phyloP scores from a whole-genome alignment of 2,329 filamentous ascomycete species.

The Xylariomycetidae sp. region DNA sequence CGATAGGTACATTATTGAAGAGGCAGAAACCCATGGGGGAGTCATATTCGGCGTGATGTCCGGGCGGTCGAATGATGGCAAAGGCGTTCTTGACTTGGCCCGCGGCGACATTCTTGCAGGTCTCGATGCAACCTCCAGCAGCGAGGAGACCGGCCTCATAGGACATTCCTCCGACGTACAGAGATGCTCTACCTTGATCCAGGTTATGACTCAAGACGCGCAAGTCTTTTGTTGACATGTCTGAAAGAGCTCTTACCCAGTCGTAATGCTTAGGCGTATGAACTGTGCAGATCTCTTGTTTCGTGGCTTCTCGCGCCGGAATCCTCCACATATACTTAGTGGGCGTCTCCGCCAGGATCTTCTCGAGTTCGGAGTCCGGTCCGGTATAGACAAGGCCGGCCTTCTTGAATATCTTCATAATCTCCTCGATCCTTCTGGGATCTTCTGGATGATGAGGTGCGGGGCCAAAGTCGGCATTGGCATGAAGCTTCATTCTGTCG shows the following conservation, averaged over 20 bases:
- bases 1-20: conserved; percentile 96
- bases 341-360: conserved; percentile 48
- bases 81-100: conserved; percentile 90
- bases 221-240: conserved; percentile 58
- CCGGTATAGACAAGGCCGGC: conserved; percentile 70
- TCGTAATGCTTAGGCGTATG: conserved; percentile 74
- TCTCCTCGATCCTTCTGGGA: conserved; percentile 84
- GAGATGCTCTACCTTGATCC: conserved; percentile 65
- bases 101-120: conserved; percentile 82
- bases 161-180: conserved; percentile 80
- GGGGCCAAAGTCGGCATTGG: conserved; percentile 71
- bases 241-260: conserved; percentile 63
- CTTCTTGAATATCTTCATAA: conserved; percentile 82
- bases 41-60: conserved; percentile 88
- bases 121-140: conserved; percentile 91
- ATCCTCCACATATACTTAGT: conserved; percentile 72
- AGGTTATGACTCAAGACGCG: conserved; percentile 58
- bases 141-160: conserved; percentile 78
- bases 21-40: conserved; percentile 91
- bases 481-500: conserved; percentile 91
- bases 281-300: conserved; percentile 73
- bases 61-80: conserved; percentile 89
- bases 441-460: conserved; percentile 90
- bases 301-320: conserved; percentile 68
- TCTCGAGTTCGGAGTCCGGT: conserved; percentile 47